Evolutionary conservation across 352 stramenopile genomes (phyloP).

Genomic region (Globisporangium barbulae): DNA sequence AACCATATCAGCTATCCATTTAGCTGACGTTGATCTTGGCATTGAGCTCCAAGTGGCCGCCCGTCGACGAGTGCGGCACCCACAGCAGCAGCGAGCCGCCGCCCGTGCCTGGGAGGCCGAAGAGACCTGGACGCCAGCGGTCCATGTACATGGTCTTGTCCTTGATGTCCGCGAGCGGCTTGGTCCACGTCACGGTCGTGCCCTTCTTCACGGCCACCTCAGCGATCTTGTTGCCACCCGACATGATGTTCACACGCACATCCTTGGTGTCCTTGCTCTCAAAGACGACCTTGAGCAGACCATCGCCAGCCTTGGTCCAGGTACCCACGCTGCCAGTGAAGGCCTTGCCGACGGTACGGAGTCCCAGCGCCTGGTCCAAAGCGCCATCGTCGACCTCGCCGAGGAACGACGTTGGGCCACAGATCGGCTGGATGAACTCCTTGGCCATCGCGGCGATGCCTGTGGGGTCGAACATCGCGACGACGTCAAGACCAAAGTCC

Average conservation of each 20-base stretch:
- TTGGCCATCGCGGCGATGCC: constrained; percentile 34
- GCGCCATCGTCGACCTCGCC: constrained; percentile 46
- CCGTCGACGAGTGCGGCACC: constrained; percentile 38
- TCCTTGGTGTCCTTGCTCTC: constrained; percentile 40
- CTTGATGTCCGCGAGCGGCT: constrained; percentile 28
- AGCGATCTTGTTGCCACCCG: constrained; percentile 39
- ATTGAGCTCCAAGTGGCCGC: constrained; percentile 45
- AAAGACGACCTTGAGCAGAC: constrained; percentile 38
- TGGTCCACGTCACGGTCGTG: constrained; percentile 32
- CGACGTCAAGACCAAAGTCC: constrained; percentile 26
- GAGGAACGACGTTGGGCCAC: constrained; percentile 33
- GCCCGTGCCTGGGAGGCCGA: constrained; percentile 49
- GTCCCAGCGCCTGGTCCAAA: constrained; percentile 34
- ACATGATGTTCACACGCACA: constrained; percentile 50
- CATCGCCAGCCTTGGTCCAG: constrained; percentile 42
- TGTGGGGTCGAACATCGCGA: constrained; percentile 38
- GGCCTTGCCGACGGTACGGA: constrained; percentile 35
- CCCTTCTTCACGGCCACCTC: constrained; percentile 38
- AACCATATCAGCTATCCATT: not conserved
- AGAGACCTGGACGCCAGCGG: constrained; percentile 54
- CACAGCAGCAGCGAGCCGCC: constrained; percentile 63
- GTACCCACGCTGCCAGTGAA: constrained; percentile 36
- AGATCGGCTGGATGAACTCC: constrained; percentile 46
- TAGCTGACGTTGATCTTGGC: constrained; percentile 47
- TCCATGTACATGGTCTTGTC: constrained; percentile 70